These are phyloP conservation scores for Arachnopeziza araneosa DNA, from an alignment of 2,329 filamentous ascomycete genomes.

Conservation along the genomic window DNA sequence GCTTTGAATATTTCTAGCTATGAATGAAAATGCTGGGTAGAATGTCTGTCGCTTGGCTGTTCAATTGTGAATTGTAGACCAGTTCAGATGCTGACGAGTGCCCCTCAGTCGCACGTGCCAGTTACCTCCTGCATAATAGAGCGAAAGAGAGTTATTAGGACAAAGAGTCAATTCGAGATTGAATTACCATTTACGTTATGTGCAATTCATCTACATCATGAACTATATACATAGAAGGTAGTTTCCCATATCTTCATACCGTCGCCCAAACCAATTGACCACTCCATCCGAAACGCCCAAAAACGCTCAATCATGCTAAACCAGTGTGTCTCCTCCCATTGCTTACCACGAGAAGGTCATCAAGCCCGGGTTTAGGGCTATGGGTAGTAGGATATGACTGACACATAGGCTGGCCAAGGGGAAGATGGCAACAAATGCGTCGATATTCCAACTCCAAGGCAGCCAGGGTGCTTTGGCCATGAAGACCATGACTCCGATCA, in stretches of 20 bases:
- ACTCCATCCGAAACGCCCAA: background rate
- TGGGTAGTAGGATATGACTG: constrained; percentile 64
- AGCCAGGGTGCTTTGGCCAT: constrained; percentile 59
- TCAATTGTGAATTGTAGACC: too few relatives aligned
- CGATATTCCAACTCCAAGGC: constrained; percentile 60
- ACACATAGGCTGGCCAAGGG: constrained; percentile 65
- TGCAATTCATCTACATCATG: background rate
- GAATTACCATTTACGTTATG: background rate
- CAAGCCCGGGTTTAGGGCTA: constrained; percentile 68
- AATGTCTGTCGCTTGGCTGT: too few relatives aligned
- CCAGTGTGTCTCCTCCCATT: background rate
- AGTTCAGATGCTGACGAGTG: too few relatives aligned
- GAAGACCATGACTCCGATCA: constrained; percentile 52
- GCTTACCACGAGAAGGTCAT: constrained; percentile 72
- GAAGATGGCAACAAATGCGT: constrained; percentile 68
- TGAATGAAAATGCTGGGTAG: too few relatives aligned
- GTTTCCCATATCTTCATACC: background rate
- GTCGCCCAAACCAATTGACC: background rate
- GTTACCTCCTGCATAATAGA: too few relatives aligned
- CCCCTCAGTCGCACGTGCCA: too few relatives aligned
- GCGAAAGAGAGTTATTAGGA: too few relatives aligned
- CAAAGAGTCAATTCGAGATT: background rate
- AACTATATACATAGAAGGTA: background rate
- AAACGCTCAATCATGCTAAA: background rate
- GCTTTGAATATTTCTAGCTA: too few relatives aligned